phyloP scores from a whole-genome alignment of 2,329 filamentous ascomycete species.

The Penicillium paneum region DNA sequence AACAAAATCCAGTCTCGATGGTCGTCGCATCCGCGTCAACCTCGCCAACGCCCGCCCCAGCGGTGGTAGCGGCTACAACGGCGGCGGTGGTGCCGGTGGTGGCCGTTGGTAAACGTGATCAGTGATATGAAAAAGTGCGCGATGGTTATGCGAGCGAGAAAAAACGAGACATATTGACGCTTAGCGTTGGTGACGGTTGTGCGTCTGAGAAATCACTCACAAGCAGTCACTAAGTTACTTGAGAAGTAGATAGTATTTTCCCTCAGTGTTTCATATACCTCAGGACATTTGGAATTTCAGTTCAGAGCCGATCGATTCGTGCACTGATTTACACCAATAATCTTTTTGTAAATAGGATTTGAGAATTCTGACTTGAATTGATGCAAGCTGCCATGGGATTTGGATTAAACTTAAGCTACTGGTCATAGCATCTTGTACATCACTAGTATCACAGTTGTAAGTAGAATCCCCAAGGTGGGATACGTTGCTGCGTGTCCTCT shows the following conservation, averaged over 20 bases:
- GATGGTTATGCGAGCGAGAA: slow-evolving; percentile 6
- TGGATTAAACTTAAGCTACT: background rate
- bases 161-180: slow-evolving; percentile 7
- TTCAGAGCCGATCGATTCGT: slow-evolving; percentile 2
- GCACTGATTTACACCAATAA: background rate
- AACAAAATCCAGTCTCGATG: slow-evolving; percentile 8
- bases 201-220: slow-evolving; percentile 2
- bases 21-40: slow-evolving; percentile 14
- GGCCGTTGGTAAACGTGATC: slow-evolving; percentile 6
- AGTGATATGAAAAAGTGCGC: slow-evolving; percentile 1
- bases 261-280: slow-evolving; percentile 9
- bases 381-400: background rate
- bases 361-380: background rate
- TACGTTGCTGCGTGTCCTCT: background rate
- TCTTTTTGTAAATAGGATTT: background rate
- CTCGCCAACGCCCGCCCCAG: slow-evolving; percentile 11
- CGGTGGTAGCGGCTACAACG: background rate
- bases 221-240: slow-evolving; percentile 1
- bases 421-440: background rate
- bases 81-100: background rate
- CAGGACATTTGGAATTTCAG: slow-evolving; percentile 5
- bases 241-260: slow-evolving; percentile 8
- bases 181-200: slow-evolving; percentile 6
- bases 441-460: background rate
- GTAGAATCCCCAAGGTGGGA: background rate